Percentiles rank a stretch among this genome's conserved stretches.
Conservation (phyloP, 2,329 filamentous ascomycete genomes). For the Parastagonospora avenae region DNA sequence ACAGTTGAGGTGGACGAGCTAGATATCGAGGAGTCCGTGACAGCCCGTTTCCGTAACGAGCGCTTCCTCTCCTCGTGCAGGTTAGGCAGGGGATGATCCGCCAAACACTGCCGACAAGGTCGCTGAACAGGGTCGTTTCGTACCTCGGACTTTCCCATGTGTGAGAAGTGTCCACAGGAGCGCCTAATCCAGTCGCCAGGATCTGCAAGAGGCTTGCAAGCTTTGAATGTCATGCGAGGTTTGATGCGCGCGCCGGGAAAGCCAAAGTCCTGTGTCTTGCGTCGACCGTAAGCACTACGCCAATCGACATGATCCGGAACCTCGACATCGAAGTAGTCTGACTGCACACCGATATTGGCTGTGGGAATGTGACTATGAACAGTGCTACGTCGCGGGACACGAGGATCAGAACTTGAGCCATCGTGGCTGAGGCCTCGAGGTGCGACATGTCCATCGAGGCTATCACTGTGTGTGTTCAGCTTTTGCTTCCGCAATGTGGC, state of each 20-base stretch:
- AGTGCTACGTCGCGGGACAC: slow-evolving; percentile 14
- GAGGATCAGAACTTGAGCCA: slow-evolving; percentile 23
- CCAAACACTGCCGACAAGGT: slow-evolving; percentile 28
- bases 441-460: slow-evolving; percentile 16
- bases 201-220: slow-evolving; percentile 20
- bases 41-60: slow-evolving; percentile 10
- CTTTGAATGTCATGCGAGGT: slow-evolving; percentile 12
- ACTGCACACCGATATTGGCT: slow-evolving; percentile 16
- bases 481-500: neutral
- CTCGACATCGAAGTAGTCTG: slow-evolving; percentile 17
- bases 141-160: slow-evolving; percentile 14
- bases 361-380: slow-evolving; percentile 5
- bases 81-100: slow-evolving; percentile 8
- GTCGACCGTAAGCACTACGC: slow-evolving; percentile 38
- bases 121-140: slow-evolving; percentile 18
- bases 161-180: slow-evolving; percentile 37
- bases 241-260: slow-evolving; percentile 41
- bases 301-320: slow-evolving; percentile 35
- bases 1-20: slow-evolving; percentile 12
- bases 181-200: slow-evolving; percentile 34
- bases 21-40: slow-evolving; percentile 18
- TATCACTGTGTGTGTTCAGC: slow-evolving; percentile 4
- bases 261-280: slow-evolving; percentile 40
- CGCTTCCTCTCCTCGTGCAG: slow-evolving; percentile 4
- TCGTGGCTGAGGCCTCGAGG: slow-evolving; percentile 29